Evolutionary conservation across 108 stramenopile genomes (phyloP).

Genomic region (Skeletonema grethae): DNA sequence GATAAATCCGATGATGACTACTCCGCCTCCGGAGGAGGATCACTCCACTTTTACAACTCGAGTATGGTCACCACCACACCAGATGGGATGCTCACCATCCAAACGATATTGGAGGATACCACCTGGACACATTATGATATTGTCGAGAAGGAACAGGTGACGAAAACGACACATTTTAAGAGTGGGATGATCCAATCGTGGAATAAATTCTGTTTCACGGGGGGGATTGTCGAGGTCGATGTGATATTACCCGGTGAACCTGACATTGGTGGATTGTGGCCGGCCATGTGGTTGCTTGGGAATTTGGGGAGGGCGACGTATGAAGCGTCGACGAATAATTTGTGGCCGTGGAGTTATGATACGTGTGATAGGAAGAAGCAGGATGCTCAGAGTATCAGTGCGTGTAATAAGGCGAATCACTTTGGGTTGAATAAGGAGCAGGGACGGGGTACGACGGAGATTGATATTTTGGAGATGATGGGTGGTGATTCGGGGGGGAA

Average conservation of each 20-base stretch:
- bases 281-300: conserved; percentile 95
- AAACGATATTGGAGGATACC: conserved; percentile 61
- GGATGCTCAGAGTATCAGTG: conserved; percentile 86
- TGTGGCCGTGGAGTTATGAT: conserved; percentile 91
- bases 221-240: conserved; percentile 93
- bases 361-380: conserved; percentile 88
- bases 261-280: conserved; percentile 87
- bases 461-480: conserved; percentile 96
- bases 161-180: conserved; percentile 51
- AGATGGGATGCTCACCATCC: conserved; percentile 87
- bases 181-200: conserved; percentile 93
- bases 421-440: conserved; percentile 86
- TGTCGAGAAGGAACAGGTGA: conserved; percentile 53
- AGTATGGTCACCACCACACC: conserved; percentile 74
- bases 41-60: conserved; percentile 95
- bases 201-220: conserved; percentile 99
- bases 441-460: conserved; percentile 96
- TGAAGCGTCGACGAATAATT: conserved; percentile 81
- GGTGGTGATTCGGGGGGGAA: conserved; percentile 70
- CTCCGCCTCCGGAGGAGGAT: conserved; percentile 78
- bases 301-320: conserved; percentile 95
- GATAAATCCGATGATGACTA: conserved; percentile 91
- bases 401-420: conserved; percentile 89
- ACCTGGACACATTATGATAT: conserved; percentile 69
- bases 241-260: conserved; percentile 91